Conservation (phyloP, 768 basidiomycete genomes). For the Amyloporia xantha region DNA sequence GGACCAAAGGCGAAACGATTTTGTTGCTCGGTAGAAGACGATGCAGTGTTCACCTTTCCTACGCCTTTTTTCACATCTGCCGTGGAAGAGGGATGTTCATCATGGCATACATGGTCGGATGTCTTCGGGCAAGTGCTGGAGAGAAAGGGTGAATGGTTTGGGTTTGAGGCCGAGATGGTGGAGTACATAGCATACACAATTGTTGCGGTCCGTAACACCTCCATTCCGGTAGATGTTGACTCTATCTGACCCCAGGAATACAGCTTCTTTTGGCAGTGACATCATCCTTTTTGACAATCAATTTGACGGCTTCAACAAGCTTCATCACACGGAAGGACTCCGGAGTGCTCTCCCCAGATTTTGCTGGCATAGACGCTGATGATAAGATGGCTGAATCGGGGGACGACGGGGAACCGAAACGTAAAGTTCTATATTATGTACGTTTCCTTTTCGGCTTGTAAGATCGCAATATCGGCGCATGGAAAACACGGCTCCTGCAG, state of each 20-base stretch:
- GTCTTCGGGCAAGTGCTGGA: conserved; percentile 34
- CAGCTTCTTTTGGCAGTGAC: conserved; percentile 68
- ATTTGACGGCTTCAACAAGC: conserved; percentile 82
- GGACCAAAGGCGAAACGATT: conserved; percentile 75
- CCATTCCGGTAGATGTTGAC: no score
- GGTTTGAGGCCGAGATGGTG: conserved; percentile 36
- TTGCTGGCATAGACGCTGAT: conserved; percentile 23
- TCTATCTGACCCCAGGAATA: background rate
- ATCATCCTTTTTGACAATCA: conserved; percentile 77
- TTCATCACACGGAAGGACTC: conserved; percentile 89
- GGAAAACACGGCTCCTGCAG: no score
- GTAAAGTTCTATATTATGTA: conserved; percentile 82
- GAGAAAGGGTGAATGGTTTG: conserved; percentile 22
- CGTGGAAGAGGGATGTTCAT: conserved; percentile 41
- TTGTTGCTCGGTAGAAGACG: conserved; percentile 56
- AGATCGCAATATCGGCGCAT: background rate
- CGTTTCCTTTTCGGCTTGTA: no score
- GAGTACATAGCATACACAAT: conserved; percentile 66
- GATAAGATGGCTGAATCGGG: conserved; percentile 17
- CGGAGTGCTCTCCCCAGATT: conserved; percentile 50
- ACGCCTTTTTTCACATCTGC: conserved; percentile 11
- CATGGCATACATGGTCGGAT: conserved; percentile 76
- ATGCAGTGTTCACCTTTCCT: conserved; percentile 3
- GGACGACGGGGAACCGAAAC: conserved; percentile 32
- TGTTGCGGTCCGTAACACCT: conserved; percentile 63